Percentiles rank a stretch among this genome's conserved stretches.
Evolutionary conservation across 2,329 filamentous ascomycete genomes (phyloP).

Genomic region (Apiospora pterosperma): DNA sequence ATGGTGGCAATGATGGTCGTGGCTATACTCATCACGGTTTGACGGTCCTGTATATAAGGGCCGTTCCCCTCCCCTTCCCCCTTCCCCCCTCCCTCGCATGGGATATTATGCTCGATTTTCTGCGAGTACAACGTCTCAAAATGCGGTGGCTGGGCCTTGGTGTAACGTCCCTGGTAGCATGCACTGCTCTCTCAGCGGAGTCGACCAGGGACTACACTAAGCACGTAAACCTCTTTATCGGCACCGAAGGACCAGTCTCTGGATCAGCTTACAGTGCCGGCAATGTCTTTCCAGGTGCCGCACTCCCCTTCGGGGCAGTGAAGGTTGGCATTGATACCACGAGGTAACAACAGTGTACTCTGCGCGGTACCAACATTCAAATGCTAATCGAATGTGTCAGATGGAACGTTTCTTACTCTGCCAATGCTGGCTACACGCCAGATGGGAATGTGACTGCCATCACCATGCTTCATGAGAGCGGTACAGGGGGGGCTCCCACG

Average conservation of each 20-base stretch:
- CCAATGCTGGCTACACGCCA: constrained; percentile 35
- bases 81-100: background rate
- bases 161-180: background rate
- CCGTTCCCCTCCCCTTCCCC: background rate
- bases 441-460: constrained; percentile 45
- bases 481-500: constrained; percentile 56
- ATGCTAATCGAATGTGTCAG: background rate
- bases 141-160: background rate
- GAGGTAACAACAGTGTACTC: constrained; percentile 7
- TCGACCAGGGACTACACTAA: background rate
- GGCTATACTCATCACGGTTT: background rate
- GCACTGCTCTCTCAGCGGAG: background rate
- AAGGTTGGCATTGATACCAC: constrained; percentile 41
- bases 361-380: background rate
- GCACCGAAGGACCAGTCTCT: constrained; percentile 40
- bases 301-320: constrained; percentile 40
- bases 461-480: constrained; percentile 52
- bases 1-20: background rate
- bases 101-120: background rate
- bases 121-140: background rate
- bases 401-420: constrained; percentile 19
- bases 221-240: constrained; percentile 16
- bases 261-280: constrained; percentile 41
- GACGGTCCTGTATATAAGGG: background rate
- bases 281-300: constrained; percentile 41